Conservation (phyloP, 2,329 filamentous ascomycete species). For the Coniosporium tulheliwenetii region DNA sequence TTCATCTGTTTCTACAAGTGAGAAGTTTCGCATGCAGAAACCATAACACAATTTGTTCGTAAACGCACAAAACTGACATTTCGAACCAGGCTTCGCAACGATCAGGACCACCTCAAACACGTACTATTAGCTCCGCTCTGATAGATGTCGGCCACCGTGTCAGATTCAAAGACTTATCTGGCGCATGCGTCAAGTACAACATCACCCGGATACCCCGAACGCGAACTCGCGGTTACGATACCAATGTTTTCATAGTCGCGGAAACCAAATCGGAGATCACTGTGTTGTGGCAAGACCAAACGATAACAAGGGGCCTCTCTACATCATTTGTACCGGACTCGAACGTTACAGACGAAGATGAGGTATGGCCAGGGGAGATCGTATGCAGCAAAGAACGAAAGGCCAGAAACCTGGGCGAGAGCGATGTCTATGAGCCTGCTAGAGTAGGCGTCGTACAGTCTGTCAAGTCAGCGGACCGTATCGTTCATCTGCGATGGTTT, state of each 20-base stretch:
- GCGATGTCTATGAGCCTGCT: constrained; percentile 22
- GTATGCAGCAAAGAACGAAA: constrained; percentile 29
- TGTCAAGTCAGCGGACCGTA: constrained; percentile 38
- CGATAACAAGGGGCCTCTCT: constrained; percentile 29
- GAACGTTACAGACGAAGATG: constrained; percentile 38
- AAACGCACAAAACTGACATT: too few relatives aligned
- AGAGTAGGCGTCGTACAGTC: constrained; percentile 41
- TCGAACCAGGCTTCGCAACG: too few relatives aligned
- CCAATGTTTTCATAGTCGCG: constrained; percentile 40
- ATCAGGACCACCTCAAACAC: too few relatives aligned
- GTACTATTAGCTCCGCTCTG: too few relatives aligned
- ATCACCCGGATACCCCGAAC: constrained; percentile 25
- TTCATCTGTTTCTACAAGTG: too few relatives aligned
- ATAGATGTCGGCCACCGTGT: constrained; percentile 17
- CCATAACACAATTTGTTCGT: too few relatives aligned
- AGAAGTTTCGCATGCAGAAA: too few relatives aligned
- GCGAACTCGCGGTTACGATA: constrained; percentile 37
- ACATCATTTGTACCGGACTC: constrained; percentile 32
- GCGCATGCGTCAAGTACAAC: constrained; percentile 36
- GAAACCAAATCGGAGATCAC: constrained; percentile 32
- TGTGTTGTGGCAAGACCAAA: constrained; percentile 44
- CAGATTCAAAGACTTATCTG: constrained; percentile 36
- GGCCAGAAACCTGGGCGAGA: constrained; percentile 1
- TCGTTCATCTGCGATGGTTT: constrained; percentile 42
- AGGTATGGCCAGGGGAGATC: constrained; percentile 41